Conservation (phyloP, 495 filamentous ascomycete genomes). For the Bathelium albidoporum region DNA sequence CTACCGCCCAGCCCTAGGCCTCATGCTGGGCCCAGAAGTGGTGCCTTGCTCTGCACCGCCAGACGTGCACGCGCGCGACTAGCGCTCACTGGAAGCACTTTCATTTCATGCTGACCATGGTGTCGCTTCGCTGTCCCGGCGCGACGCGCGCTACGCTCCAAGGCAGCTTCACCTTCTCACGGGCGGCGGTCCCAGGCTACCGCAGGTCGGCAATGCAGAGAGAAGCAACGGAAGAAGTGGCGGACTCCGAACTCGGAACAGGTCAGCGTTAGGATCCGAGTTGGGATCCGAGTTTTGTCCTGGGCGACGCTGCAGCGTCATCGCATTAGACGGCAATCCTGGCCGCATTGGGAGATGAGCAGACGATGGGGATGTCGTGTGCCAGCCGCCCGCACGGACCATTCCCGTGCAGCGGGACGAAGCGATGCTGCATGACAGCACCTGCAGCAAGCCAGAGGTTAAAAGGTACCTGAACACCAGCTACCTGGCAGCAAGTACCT, state of each 20-base stretch:
- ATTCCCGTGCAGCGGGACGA: neutral
- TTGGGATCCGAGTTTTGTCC: too few relatives aligned
- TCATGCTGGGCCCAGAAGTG: neutral
- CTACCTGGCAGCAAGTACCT: too few relatives aligned
- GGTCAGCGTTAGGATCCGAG: neutral
- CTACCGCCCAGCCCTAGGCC: neutral
- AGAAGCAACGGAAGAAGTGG: neutral
- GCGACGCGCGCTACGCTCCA: too few relatives aligned
- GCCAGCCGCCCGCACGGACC: neutral
- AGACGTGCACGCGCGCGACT: neutral
- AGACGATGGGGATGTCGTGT: neutral
- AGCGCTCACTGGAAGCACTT: neutral
- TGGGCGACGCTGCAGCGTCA: neutral
- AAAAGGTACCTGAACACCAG: too few relatives aligned
- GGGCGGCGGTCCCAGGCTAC: too few relatives aligned
- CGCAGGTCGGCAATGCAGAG: neutral
- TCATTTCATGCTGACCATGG: neutral
- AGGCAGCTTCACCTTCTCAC: too few relatives aligned
- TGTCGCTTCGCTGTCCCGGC: neutral
- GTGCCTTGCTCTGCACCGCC: slow-evolving; percentile 2
- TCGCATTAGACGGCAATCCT: neutral
- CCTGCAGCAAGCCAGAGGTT: too few relatives aligned
- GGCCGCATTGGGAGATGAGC: neutral
- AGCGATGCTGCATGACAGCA: slow-evolving; percentile 3
- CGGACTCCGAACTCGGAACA: neutral